Evolutionary conservation across 1,139 yeast species (phyloP).

Genomic region (Geotrichum restrictum): DNA sequence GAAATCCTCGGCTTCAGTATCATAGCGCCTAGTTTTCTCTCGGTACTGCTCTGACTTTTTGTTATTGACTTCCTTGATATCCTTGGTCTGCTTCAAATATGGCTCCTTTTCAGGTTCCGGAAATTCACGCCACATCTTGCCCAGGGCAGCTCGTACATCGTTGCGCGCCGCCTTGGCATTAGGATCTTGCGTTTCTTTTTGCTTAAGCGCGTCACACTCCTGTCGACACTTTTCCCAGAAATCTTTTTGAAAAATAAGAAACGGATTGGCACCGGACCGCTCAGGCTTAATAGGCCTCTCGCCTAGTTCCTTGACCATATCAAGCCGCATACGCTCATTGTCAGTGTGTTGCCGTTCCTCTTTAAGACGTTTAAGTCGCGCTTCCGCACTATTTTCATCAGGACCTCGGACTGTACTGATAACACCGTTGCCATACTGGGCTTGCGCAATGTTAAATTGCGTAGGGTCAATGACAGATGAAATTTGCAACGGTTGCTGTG

Average conservation of each 20-base stretch:
- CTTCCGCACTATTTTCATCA: conserved; percentile 19
- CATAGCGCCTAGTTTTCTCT: conserved; percentile 37
- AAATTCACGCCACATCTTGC: conserved; percentile 44
- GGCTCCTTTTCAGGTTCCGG: conserved; percentile 41
- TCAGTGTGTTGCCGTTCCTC: conserved; percentile 33
- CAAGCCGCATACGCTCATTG: conserved; percentile 38
- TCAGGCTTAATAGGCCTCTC: conserved; percentile 42
- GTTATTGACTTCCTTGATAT: conserved; percentile 38
- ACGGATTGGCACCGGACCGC: conserved; percentile 42
- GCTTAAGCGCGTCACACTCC: conserved; percentile 39
- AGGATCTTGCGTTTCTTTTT: conserved; percentile 32
- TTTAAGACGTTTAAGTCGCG: conserved; percentile 26
- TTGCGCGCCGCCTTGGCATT: conserved; percentile 40
- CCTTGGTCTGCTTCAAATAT: conserved; percentile 37
- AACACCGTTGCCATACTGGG: not conserved
- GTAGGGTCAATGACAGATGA: conserved; percentile 4
- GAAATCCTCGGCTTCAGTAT: conserved; percentile 42
- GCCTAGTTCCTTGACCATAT: conserved; percentile 39
- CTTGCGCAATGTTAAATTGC: not conserved
- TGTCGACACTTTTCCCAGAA: conserved; percentile 43
- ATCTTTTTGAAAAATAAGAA: conserved; percentile 43
- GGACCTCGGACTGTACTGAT: not conserved
- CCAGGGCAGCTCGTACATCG: conserved; percentile 44
- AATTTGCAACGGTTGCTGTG: conserved; percentile 13
- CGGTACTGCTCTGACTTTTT: conserved; percentile 38